Base-by-base conservation (phyloP, 169 alveolate genomes). In the Cystoisospora suis region DNA sequence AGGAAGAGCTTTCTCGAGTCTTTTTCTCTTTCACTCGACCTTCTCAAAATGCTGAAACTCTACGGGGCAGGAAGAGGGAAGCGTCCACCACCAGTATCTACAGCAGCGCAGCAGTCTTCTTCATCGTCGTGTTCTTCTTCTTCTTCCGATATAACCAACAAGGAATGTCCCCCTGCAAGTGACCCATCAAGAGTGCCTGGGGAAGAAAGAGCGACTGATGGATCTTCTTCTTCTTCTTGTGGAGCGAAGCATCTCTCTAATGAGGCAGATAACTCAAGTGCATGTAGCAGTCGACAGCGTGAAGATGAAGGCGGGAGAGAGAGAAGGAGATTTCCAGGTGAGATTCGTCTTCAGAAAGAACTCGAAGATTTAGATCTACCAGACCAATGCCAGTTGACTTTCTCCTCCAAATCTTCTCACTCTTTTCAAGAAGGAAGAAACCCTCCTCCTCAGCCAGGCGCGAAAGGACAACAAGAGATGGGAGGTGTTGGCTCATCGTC, bases 291-390 rank as follows among this genome's bases (percentile, higher is more conserved):
- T n/a, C n/a, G n/a, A n/a, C n/a, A n/a, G n/a, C 65, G 23, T 53
- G 29, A 53, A 53, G 65, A 53, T n/a, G n/a, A n/a, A n/a, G n/a
- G n/a, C n/a, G n/a, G n/a, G n/a, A n/a, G n/a, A n/a, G 89, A 81
- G 20, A 75, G 83, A 49, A 87, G 88, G 34, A 77, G 69, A 65
- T 92, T 88, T 38, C 94, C 94, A 3, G 92, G 94, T 42, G 94
- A 92, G 45, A 81, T 92, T 45, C 90, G 94, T 36, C 70, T 92
- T 91, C 94, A 92, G 77, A 92, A 92, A 83, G 94, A 92, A 81
- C 42, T 92, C 87, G 94, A 92, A 29, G 94, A 92, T 61, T 49
- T 92, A 72, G 94, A 92, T 53, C 89, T 92, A 69, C 94, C 94
- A 0, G 72, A 90, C 34, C 90, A 88, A 85, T 88, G 93, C 86